Conservation (phyloP, 2,329 filamentous ascomycete species). For the Nectriaceae sp. region DNA sequence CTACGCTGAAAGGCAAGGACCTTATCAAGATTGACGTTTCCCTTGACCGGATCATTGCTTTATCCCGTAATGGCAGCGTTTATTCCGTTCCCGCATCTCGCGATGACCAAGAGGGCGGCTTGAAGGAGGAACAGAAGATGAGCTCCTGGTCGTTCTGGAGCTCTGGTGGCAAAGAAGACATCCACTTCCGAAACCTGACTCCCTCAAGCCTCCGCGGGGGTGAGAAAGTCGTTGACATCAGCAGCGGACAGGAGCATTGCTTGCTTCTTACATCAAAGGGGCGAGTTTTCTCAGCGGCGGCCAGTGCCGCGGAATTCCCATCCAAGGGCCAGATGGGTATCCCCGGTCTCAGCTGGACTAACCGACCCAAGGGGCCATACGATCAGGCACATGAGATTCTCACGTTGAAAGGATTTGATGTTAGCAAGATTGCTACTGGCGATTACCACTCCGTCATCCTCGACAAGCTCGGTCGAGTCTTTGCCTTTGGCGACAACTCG, state of each 20-base stretch:
- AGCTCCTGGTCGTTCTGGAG: constrained; percentile 74
- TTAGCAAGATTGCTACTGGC: constrained; percentile 76
- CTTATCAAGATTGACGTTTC: constrained; percentile 77
- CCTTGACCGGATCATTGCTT: constrained; percentile 77
- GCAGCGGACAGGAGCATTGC: constrained; percentile 81
- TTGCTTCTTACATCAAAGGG: constrained; percentile 83
- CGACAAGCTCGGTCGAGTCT: constrained; percentile 75
- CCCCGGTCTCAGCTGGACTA: constrained; percentile 78
- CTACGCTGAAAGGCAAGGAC: constrained; percentile 80
- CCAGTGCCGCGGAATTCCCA: constrained; percentile 77
- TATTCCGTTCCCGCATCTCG: constrained; percentile 83
- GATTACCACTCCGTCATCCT: constrained; percentile 84
- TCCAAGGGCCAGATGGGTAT: constrained; percentile 84
- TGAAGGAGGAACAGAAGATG: constrained; percentile 59
- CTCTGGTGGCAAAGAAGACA: constrained; percentile 33
- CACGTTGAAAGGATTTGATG: constrained; percentile 69
- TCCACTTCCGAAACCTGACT: constrained; percentile 74
- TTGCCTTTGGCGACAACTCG: constrained; percentile 88
- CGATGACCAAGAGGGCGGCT: constrained; percentile 66
- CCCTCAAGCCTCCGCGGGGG: constrained; percentile 65
- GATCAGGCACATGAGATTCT: constrained; percentile 81
- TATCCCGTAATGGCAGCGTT: constrained; percentile 73
- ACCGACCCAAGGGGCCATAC: constrained; percentile 73
- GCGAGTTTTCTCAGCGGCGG: constrained; percentile 85
- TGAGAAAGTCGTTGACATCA: constrained; percentile 74